Conservation (phyloP, 352 stramenopile genomes). For the Globisporangium apiculatum region DNA sequence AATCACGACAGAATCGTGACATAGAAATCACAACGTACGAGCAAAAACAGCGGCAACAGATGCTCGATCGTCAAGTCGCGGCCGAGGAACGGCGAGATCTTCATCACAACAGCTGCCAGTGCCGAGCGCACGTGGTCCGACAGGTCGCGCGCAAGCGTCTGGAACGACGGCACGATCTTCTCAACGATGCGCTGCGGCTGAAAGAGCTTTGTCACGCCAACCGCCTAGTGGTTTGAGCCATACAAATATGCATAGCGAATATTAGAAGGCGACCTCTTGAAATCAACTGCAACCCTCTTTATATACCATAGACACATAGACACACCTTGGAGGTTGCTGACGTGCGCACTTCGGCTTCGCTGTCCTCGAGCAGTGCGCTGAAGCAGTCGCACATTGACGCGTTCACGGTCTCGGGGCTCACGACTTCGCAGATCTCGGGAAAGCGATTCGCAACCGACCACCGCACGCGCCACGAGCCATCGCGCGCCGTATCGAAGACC, state of each 20-base stretch:
- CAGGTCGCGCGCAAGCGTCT: conserved; percentile 94
- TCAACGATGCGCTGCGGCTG: conserved; percentile 63
- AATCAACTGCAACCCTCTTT: too few species aligned
- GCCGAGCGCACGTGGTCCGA: conserved; percentile 96
- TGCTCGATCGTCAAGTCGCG: conserved; percentile 91
- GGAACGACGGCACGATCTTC: conserved; percentile 78
- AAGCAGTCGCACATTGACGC: conserved; percentile 81
- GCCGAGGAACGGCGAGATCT: conserved; percentile 91
- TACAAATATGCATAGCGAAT: not conserved
- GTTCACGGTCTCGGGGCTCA: conserved; percentile 67
- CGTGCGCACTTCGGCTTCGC: conserved; percentile 95
- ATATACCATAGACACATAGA: not conserved
- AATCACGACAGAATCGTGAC: too few species aligned
- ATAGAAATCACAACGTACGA: conserved; percentile 35
- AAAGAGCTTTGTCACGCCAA: conserved; percentile 45
- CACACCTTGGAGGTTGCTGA: conserved; percentile 91
- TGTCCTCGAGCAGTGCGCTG: conserved; percentile 94
- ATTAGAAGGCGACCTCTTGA: too few species aligned
- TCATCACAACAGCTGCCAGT: conserved; percentile 93
- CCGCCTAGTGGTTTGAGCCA: conserved; percentile 6
- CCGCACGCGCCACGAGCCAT: conserved; percentile 97
- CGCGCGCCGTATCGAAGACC: conserved; percentile 88
- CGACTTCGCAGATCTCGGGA: conserved; percentile 87
- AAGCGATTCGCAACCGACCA: conserved; percentile 98
- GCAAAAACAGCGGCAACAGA: conserved; percentile 93